These are phyloP conservation scores for Discostella stelligeroides DNA, from an alignment of 108 stramenopile genomes.

Conservation along the genomic window DNA sequence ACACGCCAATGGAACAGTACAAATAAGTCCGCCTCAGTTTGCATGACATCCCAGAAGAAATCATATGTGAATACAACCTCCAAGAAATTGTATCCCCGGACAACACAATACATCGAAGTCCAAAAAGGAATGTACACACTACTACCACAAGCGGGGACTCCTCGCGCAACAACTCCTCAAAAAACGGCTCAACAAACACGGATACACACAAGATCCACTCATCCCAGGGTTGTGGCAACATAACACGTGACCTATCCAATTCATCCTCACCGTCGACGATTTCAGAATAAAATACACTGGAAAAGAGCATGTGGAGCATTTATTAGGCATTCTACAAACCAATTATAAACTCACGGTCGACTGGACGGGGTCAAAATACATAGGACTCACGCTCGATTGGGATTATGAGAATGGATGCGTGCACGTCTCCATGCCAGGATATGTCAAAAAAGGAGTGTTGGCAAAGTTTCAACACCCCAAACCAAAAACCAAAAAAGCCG, in stretches of 20 bases:
- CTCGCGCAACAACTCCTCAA: background rate
- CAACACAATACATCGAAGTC: background rate
- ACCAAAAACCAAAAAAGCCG: background rate
- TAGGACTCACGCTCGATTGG: too few relatives aligned
- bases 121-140: background rate
- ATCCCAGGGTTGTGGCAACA: too few relatives aligned
- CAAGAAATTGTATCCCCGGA: background rate
- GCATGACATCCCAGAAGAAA: background rate
- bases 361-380: background rate
- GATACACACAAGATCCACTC: too few relatives aligned
- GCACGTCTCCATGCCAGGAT: too few relatives aligned
- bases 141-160: background rate
- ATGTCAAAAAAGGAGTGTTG: background rate
- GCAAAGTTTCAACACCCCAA: background rate
- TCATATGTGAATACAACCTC: background rate
- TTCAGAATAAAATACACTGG: background rate
- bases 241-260: background rate
- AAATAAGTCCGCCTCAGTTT: background rate
- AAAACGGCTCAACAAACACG: background rate
- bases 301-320: background rate
- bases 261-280: background rate
- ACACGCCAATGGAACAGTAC: background rate
- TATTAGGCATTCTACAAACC: background rate
- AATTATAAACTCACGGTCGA: background rate
- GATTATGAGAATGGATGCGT: conserved; percentile 7